phyloP scores from a whole-genome alignment of 305 asterid species.

The Plantago coronopus region DNA sequence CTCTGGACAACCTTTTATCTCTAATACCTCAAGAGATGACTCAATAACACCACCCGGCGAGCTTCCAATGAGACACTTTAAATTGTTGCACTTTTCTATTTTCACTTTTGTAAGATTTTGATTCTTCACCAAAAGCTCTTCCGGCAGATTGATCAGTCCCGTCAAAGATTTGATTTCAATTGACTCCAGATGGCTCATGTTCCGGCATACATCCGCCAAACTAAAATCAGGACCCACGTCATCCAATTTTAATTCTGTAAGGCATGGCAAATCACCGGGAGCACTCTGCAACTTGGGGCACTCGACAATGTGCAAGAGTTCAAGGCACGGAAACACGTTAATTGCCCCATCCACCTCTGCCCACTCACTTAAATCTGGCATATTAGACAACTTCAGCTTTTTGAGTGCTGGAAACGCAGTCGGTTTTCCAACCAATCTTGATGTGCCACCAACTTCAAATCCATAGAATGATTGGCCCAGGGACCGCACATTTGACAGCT shows the following conservation, averaged over 20 bases:
- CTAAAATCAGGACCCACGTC: neutral
- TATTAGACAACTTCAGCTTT: neutral
- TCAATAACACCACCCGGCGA: too few relatives aligned
- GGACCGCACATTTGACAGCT: neutral
- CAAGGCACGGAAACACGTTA: neutral
- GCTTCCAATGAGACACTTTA: too few relatives aligned
- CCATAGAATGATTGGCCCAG: neutral
- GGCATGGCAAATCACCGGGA: neutral
- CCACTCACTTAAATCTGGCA: neutral
- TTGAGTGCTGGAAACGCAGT: constrained; percentile 25
- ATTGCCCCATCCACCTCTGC: neutral
- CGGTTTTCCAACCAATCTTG: neutral
- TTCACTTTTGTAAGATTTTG: neutral
- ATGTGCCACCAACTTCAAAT: neutral
- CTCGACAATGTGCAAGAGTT: neutral
- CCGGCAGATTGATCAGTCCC: neutral
- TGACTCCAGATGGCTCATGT: neutral
- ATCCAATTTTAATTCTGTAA: neutral
- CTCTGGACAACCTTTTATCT: neutral
- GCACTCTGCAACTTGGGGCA: neutral
- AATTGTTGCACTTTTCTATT: neutral
- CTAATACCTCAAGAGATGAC: neutral
- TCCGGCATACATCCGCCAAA: constrained; percentile 2
- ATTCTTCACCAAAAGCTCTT: neutral
- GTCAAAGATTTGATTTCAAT: neutral